Base-by-base conservation (phyloP, 1,139 yeast species). In the Geotrichum reessii region DNA sequence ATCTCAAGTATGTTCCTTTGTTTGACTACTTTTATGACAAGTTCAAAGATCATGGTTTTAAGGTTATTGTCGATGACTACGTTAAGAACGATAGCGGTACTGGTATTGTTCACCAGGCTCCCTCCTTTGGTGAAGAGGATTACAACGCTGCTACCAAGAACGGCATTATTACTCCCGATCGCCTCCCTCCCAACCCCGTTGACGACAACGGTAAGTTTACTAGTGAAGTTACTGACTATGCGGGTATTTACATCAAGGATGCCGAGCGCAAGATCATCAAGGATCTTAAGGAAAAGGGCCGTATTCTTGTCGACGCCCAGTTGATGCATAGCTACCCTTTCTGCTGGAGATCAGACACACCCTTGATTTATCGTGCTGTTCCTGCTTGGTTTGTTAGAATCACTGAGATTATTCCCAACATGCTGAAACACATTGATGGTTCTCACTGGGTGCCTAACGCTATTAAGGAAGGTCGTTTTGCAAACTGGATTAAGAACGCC, bases 261-360 rank as follows among this genome's bases (percentile, higher is more conserved):
- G 98, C 98, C 52, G 99, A 93, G 75, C 86, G 91, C 70, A 81
- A 81, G 69, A 92, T 93, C 70, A 91, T 93, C 74, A 92, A 91
- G 76, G 76, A 80, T 65, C 80, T 93, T 71, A 88, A 95, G 63
- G 90, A 84, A 60, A 74, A 79, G 50, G 98, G 96, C 56, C 82
- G 87, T 67, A 67, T 95, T 51, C 78, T 93, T 66, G 82, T 85
- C 54, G 86, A 84, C 62, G 79, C 90, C 52, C 98, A 93, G 78
- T 79, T 93, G 64, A 85, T 85, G 78, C 99, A 93, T 81, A 87
- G 96, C 74, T 93, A 93, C 74, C 99, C 99, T 69, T 93, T 93
- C 86, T 93, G 99, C 78, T 93, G 99, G 99, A 87, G 99, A 82
- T 92, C 98, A 2, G 99, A 93, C 73, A 95, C 99, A 47, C 99